Evolutionary conservation across 2,329 filamentous ascomycete species (phyloP).

Genomic region (Hirsutella thompsonii): DNA sequence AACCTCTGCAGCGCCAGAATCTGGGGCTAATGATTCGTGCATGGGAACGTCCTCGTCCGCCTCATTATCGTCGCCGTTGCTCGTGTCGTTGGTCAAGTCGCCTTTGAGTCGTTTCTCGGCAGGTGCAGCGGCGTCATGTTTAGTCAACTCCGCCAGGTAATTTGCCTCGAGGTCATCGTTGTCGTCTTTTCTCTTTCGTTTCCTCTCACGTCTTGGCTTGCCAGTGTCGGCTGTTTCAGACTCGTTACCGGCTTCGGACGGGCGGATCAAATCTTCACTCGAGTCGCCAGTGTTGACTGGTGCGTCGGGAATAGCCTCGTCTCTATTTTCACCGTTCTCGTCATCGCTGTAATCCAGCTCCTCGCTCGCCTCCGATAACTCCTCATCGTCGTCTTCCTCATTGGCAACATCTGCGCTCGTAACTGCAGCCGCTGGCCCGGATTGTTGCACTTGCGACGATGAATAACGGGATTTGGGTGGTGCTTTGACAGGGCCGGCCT

Average conservation of each 20-base stretch:
- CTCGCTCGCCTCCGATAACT: slow-evolving; percentile 12
- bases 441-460: slow-evolving; percentile 13
- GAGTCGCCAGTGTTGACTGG: too few species aligned
- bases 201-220: slow-evolving; percentile 32
- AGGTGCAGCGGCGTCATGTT: slow-evolving; percentile 45
- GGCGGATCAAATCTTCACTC: not conserved
- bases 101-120: slow-evolving; percentile 41
- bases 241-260: slow-evolving; percentile 20
- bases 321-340: slow-evolving; percentile 12
- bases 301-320: slow-evolving; percentile 15
- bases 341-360: slow-evolving; percentile 16
- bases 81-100: slow-evolving; percentile 19
- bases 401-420: slow-evolving; percentile 2
- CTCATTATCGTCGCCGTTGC: slow-evolving; percentile 29
- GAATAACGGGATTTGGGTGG: slow-evolving; percentile 32
- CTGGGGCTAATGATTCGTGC: slow-evolving; percentile 43
- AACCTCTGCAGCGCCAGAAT: slow-evolving; percentile 47
- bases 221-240: slow-evolving; percentile 20
- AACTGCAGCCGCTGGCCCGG: too few species aligned
- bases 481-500: slow-evolving; percentile 39
- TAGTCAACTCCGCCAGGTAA: slow-evolving; percentile 53
- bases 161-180: slow-evolving; percentile 58
- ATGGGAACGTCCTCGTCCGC: slow-evolving; percentile 31
- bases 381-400: slow-evolving; percentile 18
- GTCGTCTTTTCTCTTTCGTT: slow-evolving; percentile 54